Percentiles rank a stretch among this genome's conserved stretches.
Conservation (phyloP, 2,329 filamentous ascomycete genomes). For the Nannizziopsis barbatae region DNA sequence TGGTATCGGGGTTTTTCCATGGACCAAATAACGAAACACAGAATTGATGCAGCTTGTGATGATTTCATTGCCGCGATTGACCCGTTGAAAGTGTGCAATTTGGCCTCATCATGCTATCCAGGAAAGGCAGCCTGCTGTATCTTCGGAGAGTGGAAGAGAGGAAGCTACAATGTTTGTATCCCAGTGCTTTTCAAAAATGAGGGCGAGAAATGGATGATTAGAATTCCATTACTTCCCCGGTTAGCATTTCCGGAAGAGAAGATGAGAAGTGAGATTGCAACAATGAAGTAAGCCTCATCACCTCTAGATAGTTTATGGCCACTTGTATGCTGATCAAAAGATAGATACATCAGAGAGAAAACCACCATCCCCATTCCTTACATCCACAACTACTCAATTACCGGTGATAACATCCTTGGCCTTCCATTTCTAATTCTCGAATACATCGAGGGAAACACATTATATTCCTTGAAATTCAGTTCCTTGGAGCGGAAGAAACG, state of each 20-base stretch:
- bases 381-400: slow-evolving; percentile 7
- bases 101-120: slow-evolving; percentile 9
- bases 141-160: slow-evolving; percentile 4
- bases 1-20: slow-evolving; percentile 1
- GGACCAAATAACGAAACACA: slow-evolving; percentile 10
- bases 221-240: slow-evolving; percentile 10
- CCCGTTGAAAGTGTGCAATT: slow-evolving; percentile 4
- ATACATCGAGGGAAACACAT: slow-evolving; percentile 6
- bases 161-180: slow-evolving; percentile 10
- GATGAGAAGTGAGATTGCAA: slow-evolving; percentile 5
- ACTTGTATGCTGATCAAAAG: background rate
- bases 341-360: slow-evolving; percentile 13
- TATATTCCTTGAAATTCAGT: background rate
- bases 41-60: slow-evolving; percentile 1
- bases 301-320: background rate
- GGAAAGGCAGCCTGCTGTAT: background rate
- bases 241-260: slow-evolving; percentile 7
- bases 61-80: slow-evolving; percentile 6
- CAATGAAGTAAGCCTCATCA: slow-evolving; percentile 4
- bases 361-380: slow-evolving; percentile 17
- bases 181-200: slow-evolving; percentile 6
- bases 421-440: slow-evolving; percentile 10
- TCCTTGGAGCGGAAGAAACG: background rate
- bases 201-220: slow-evolving; percentile 3
- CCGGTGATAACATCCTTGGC: slow-evolving; percentile 10